Conservation (phyloP, 1,284 basidiomycete genomes). For the Cutaneotrichosporon cavernicola region DNA sequence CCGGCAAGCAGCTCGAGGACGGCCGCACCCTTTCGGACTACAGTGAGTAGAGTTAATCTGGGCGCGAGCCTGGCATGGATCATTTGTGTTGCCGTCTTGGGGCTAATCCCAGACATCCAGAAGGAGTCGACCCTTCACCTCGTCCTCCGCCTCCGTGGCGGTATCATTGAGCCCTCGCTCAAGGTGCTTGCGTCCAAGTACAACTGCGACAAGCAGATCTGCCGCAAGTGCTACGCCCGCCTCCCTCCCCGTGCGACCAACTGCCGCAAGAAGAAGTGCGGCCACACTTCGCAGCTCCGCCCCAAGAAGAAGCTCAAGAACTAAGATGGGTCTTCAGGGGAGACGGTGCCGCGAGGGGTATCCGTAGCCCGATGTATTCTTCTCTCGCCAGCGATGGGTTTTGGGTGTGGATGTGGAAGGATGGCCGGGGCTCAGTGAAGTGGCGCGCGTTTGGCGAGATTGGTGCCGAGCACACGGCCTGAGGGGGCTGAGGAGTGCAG, state of each 20-base stretch:
- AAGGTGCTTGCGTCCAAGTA: slow-evolving; percentile 95
- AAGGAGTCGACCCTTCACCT: slow-evolving; percentile 98
- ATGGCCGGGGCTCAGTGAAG: too few relatives aligned
- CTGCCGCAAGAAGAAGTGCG: slow-evolving; percentile 72
- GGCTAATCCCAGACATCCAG: slow-evolving; percentile 68
- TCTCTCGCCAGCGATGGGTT: slow-evolving; percentile 20
- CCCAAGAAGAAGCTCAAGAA: slow-evolving; percentile 90
- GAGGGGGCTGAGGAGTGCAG: too few relatives aligned
- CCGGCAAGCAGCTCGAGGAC: slow-evolving; percentile 95
- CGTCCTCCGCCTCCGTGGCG: slow-evolving; percentile 95
- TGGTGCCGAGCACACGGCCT: too few relatives aligned
- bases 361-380: slow-evolving; percentile 35
- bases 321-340: slow-evolving; percentile 31
- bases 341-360: slow-evolving; percentile 25
- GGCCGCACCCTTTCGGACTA: slow-evolving; percentile 92
- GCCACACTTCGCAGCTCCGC: slow-evolving; percentile 92
- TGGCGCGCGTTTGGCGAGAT: too few relatives aligned
- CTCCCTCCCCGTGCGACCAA: slow-evolving; percentile 98
- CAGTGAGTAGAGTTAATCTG: slow-evolving; percentile 53
- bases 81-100: background rate
- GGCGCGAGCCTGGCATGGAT: slow-evolving; percentile 6
- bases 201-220: slow-evolving; percentile 97
- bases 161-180: slow-evolving; percentile 98
- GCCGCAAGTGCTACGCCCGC: slow-evolving; percentile 99
- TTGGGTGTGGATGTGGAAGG: background rate